Base-by-base conservation (phyloP, 2,329 filamentous ascomycete species). In the Chrysosphaeria jannelii region DNA sequence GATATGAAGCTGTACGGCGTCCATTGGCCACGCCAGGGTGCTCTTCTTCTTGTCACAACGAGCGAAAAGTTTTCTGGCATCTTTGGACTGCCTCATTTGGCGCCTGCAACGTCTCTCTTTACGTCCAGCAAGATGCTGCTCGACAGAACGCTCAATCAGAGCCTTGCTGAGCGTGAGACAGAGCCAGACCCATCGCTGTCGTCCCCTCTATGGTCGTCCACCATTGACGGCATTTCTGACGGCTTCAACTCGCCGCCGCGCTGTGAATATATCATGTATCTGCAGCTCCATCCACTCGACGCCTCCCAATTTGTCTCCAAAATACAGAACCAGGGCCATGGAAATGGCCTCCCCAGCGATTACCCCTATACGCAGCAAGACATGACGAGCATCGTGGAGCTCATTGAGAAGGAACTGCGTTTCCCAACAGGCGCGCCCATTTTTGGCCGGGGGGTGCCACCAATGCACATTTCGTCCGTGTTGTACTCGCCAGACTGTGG, bases 61-160 rank as follows among this genome's bases (percentile, higher is more conserved):
- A 91, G 78, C 41, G 72, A 90, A 38, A 91, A 89, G 47, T 85
- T 85, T 36, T 63, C 69, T n/a, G 79, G 85, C 20, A 67, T 93
- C 26, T 89, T 89, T 40, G 71, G 67, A 3, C 48, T 93, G 22
- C 79, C 85, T 13, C 78, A 93, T 41, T 55, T 97, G 24, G 53
- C 71, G 1, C 56, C 74, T 0, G 42, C 48, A 11, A 38, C 47
- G 4, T 48, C 58, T 23, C 63, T 55, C 36, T 62, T 61, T 39
- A 39, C 46, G 36, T 52, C 57, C 29, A 52, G 62, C 45, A 41
- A 67, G 36, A 47, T 48, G 23, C 46, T 89, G 10, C 50, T 93
- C 17, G 72, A 81, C 35, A 51, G 57, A 31, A 79, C 72, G 0
- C 48, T 91, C 9, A 55, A 61, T 11, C 51, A 59, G 24, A 56